phyloP scores from a whole-genome alignment of 768 basidiomycete genomes.

The Amanita molliuscula region DNA sequence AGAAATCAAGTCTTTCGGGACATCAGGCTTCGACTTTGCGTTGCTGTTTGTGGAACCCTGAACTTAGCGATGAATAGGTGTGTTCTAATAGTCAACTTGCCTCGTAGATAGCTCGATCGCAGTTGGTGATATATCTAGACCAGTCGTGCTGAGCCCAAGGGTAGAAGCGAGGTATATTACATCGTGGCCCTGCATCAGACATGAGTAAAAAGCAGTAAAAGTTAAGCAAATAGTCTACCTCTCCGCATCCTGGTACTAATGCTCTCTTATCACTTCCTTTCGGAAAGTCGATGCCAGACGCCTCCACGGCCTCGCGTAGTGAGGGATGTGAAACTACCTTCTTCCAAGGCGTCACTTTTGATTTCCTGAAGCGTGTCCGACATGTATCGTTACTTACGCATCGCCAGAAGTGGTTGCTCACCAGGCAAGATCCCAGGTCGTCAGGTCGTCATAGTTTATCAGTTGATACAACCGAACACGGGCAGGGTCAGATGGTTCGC shows the following conservation, averaged over 20 bases:
- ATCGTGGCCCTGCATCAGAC: constrained; percentile 44
- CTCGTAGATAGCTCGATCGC: constrained; percentile 38
- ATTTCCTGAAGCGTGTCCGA: not conserved
- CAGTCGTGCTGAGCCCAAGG: constrained; percentile 40
- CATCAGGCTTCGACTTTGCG: not conserved
- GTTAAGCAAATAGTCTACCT: not conserved
- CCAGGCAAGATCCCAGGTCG: not conserved
- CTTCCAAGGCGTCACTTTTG: not conserved
- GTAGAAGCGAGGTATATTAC: constrained; percentile 39
- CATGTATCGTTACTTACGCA: no score
- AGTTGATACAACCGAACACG: not conserved
- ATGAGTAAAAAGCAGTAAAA: no score
- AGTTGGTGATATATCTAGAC: constrained; percentile 46
- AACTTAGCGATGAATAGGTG: not conserved
- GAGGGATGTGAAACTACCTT: not conserved
- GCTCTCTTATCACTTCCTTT: not conserved
- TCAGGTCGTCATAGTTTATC: not conserved
- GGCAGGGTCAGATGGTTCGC: not conserved
- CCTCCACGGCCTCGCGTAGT: not conserved
- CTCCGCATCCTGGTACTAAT: constrained; percentile 4
- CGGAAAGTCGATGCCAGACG: not conserved
- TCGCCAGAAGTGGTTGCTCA: not conserved
- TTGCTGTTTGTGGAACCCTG: constrained; percentile 1
- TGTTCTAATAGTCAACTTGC: constrained; percentile 15
- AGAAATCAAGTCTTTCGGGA: constrained; percentile 21